phyloP scores from a whole-genome alignment of 345 rosid species.

The Rubroshorea leprosula region DNA sequence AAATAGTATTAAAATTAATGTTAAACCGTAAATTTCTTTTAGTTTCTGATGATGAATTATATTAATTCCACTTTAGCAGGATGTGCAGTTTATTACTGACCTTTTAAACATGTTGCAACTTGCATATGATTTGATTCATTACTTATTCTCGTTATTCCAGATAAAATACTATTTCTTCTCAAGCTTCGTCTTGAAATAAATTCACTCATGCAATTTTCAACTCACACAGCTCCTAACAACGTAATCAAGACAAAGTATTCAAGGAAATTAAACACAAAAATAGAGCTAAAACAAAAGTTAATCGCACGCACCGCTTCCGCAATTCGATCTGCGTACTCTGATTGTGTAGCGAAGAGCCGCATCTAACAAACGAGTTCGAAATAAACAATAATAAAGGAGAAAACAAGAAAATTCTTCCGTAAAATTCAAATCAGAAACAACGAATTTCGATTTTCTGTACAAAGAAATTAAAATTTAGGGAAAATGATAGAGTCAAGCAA shows the following conservation, averaged over 20 bases:
- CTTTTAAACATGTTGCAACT: no score
- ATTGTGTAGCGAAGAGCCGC: slow-evolving; percentile 77
- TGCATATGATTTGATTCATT: no score
- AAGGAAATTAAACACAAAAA: background rate
- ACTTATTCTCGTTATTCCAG: no score
- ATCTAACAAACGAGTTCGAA: slow-evolving; percentile 29
- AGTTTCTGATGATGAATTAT: no score
- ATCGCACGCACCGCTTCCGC: slow-evolving; percentile 53
- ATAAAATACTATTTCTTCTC: no score
- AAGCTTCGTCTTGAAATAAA: no score
- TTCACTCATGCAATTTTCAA: background rate
- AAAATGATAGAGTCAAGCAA: background rate
- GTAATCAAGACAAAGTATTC: background rate
- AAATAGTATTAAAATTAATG: no score
- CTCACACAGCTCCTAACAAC: background rate
- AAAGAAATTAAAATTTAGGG: background rate
- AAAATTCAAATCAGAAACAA: background rate
- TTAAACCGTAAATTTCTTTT: no score
- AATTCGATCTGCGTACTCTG: slow-evolving; percentile 74
- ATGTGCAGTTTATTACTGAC: no score
- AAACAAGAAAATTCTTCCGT: background rate
- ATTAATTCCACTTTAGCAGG: no score
- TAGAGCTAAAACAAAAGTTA: background rate
- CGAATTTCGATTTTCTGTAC: background rate
- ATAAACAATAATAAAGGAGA: background rate